Evolutionary conservation across 2,329 filamentous ascomycete species (phyloP).

Genomic region (Parastagonospora nodorum): DNA sequence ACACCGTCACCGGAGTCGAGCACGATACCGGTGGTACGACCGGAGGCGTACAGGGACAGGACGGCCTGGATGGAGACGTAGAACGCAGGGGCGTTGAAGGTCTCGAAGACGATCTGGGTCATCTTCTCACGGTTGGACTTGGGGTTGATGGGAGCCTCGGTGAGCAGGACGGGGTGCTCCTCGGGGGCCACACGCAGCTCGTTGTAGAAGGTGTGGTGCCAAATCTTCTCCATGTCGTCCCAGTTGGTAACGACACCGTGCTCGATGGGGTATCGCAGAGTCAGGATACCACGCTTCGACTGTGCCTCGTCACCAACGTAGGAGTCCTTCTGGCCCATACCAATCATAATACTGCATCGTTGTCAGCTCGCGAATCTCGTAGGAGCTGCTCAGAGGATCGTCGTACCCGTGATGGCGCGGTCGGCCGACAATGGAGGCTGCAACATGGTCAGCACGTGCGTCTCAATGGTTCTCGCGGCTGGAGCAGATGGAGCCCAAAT

Average conservation of each 20-base stretch:
- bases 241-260: constrained; percentile 99
- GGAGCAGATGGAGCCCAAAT: constrained; percentile 15
- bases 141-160: constrained; percentile 99
- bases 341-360: constrained; percentile 93
- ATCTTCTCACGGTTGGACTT: constrained; percentile 99
- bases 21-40: constrained; percentile 99
- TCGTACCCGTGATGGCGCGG: constrained; percentile 99
- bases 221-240: constrained; percentile 99
- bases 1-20: constrained; percentile 99
- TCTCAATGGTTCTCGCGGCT: constrained; percentile 3
- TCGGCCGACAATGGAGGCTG: constrained; percentile 98
- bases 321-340: constrained; percentile 99
- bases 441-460: constrained; percentile 36
- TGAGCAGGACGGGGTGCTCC: constrained; percentile 99
- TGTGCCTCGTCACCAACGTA: constrained; percentile 99
- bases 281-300: constrained; percentile 99
- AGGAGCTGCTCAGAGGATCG: constrained; percentile 17
- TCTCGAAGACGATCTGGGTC: constrained; percentile 99
- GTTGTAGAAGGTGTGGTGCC: constrained; percentile 99
- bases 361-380: constrained; percentile 45
- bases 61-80: constrained; percentile 99
- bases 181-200: constrained; percentile 99
- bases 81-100: constrained; percentile 99
- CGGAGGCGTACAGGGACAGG: constrained; percentile 97
- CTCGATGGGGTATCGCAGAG: constrained; percentile 99